phyloP scores from a whole-genome alignment of 345 rosid species.

The Acer yangbiense region DNA sequence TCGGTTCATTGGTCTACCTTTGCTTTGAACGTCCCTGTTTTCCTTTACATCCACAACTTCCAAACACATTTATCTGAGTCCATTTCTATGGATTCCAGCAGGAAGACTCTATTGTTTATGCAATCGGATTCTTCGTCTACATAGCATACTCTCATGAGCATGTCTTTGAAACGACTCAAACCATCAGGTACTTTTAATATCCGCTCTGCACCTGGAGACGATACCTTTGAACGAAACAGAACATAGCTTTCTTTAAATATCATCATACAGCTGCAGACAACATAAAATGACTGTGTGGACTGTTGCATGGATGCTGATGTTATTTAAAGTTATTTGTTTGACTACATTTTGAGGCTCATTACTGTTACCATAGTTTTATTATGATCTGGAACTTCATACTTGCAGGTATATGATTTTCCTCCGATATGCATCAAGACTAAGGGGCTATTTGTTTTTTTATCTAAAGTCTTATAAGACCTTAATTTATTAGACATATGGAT shows the following conservation, averaged over 20 bases:
- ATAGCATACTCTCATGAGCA: conserved; percentile 74
- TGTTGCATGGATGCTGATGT: too few relatives aligned
- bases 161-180: conserved; percentile 59
- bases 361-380: too few relatives aligned
- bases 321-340: too few relatives aligned
- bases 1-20: conserved; percentile 76
- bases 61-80: conserved; percentile 66
- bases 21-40: conserved; percentile 74
- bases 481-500: too few relatives aligned
- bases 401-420: too few relatives aligned
- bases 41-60: conserved; percentile 83
- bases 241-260: too few relatives aligned
- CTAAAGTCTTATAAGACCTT: too few relatives aligned
- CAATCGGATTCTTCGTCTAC: conserved; percentile 42
- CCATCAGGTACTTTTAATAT: conserved; percentile 76
- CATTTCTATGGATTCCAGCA: conserved; percentile 61
- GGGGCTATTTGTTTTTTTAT: too few relatives aligned
- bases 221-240: conserved; percentile 54
- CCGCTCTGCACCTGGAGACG: conserved; percentile 92
- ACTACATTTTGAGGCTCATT: too few relatives aligned
- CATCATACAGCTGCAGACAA: not conserved
- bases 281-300: too few relatives aligned
- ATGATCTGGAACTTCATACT: too few relatives aligned
- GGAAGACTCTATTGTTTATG: conserved; percentile 53
- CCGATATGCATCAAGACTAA: too few relatives aligned